Base-by-base conservation (phyloP, 768 basidiomycete genomes). In the Kwoniella dendrophila region DNA sequence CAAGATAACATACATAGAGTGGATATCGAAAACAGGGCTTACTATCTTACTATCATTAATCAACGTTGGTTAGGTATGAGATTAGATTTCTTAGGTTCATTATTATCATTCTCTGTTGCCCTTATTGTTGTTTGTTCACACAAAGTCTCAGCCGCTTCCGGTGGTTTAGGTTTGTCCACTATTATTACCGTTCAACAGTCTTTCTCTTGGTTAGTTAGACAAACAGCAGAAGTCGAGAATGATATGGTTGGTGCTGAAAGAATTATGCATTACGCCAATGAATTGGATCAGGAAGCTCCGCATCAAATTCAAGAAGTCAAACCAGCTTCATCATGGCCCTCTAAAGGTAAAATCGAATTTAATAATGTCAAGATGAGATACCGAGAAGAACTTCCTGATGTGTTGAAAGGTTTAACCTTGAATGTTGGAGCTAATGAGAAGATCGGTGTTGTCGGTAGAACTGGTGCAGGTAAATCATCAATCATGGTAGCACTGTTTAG, bases 401-500 rank as follows among this genome's bases (percentile, higher is more conserved):
- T 96, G 6, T 82, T 97, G n/a, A 90, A 88, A 78, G 88, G 88
- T 2, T 77, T 97, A 48, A 85, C 84, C 12, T 84, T 97, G 83
- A 80, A 80, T 29, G 82, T 96, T 27, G 76, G 80, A 0, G 85
- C 85, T 0, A 89, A 89, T 4, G 93, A 97, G 80, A 94, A 95
- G 80, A 87, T 98, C 66, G 93, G 93, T 29, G 89, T 95, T 54
- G 89, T 95, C 48, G 91, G 92, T 51, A 70, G 86, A 77, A 84
- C 72, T 1, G 87, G 91, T 50, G 91, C 91, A 0, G 92, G 92
- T 38, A 92, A 95, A 79, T 89, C 88, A 18, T 89, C 89, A 0
- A 88, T 97, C 61, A 89, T 95, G 88, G 88, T 87, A 69, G 87
- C 90, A 4, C 81, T 96, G 0, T 94, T 87, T 80, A 86, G 92